Conservation (phyloP, 106 monocot species). For the Platanthera guangdongensis region DNA sequence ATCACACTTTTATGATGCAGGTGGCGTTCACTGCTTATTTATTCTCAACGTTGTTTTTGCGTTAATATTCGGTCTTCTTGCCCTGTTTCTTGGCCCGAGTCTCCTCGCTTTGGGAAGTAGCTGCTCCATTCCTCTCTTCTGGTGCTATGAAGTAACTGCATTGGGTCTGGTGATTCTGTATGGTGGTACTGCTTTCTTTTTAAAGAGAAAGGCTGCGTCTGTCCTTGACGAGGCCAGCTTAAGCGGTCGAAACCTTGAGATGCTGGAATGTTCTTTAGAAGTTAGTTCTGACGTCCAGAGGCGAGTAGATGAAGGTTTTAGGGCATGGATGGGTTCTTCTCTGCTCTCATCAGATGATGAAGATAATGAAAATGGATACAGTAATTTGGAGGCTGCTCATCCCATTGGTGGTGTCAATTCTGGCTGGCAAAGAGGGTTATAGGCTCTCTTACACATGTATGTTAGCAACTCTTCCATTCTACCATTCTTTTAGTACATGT, state of each 20-base stretch:
- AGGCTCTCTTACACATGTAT: background rate
- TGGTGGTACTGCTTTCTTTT: slow-evolving; percentile 67
- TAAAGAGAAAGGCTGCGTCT: slow-evolving; percentile 60
- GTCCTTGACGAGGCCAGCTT: slow-evolving; percentile 47
- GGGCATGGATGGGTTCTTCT: slow-evolving; percentile 87
- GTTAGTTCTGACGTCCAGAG: slow-evolving; percentile 72
- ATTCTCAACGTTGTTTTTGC: slow-evolving; percentile 77
- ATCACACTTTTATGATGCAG: slow-evolving; percentile 17
- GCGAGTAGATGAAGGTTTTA: slow-evolving; percentile 77
- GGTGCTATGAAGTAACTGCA: slow-evolving; percentile 82
- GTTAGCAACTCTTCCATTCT: background rate
- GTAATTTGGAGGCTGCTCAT: slow-evolving; percentile 25
- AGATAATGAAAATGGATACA: slow-evolving; percentile 53
- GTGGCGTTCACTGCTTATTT: slow-evolving; percentile 76
- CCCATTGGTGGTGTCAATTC: slow-evolving; percentile 12
- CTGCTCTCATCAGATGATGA: slow-evolving; percentile 89
- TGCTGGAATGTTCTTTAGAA: slow-evolving; percentile 44
- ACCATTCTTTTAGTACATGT: background rate
- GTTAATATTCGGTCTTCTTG: slow-evolving; percentile 68
- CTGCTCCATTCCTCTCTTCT: slow-evolving; percentile 82
- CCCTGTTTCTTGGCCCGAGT: slow-evolving; percentile 82
- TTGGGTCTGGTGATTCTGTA: slow-evolving; percentile 75
- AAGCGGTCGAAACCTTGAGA: slow-evolving; percentile 43
- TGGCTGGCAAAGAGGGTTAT: slow-evolving; percentile 14
- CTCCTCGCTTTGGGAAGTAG: slow-evolving; percentile 76